Evolutionary conservation across 345 rosid species (phyloP).

Genomic region (Syzygium jambos): DNA sequence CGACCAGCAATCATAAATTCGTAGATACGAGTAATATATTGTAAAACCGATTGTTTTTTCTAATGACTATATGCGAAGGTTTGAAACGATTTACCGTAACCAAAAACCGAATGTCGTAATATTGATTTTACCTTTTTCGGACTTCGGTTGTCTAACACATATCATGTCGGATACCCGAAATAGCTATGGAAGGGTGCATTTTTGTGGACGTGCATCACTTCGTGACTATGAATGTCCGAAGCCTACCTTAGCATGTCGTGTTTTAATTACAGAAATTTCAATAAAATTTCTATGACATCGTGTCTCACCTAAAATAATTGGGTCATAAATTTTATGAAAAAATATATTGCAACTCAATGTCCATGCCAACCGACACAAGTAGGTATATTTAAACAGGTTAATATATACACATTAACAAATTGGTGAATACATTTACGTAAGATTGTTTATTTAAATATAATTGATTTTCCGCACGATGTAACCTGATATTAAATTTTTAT

Average conservation of each 20-base stretch:
- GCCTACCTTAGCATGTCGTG: neutral
- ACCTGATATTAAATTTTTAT: neutral
- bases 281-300: neutral
- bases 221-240: neutral
- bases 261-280: neutral
- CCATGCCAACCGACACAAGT: neutral
- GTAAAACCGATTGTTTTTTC: too few relatives aligned
- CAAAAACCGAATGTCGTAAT: too few relatives aligned
- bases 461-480: rapidly evolving
- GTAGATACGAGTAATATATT: too few relatives aligned
- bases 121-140: neutral
- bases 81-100: too few relatives aligned
- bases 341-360: neutral
- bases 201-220: neutral
- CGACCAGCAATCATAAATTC: too few relatives aligned
- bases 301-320: neutral
- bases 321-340: neutral
- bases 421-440: neutral
- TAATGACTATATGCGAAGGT: too few relatives aligned
- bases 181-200: neutral
- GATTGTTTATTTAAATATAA: neutral
- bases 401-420: neutral
- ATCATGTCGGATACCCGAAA: neutral
- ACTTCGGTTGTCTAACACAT: neutral
- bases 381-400: neutral